phyloP scores from a whole-genome alignment of 495 filamentous ascomycete genomes.

The Lepidopterella palustris region DNA sequence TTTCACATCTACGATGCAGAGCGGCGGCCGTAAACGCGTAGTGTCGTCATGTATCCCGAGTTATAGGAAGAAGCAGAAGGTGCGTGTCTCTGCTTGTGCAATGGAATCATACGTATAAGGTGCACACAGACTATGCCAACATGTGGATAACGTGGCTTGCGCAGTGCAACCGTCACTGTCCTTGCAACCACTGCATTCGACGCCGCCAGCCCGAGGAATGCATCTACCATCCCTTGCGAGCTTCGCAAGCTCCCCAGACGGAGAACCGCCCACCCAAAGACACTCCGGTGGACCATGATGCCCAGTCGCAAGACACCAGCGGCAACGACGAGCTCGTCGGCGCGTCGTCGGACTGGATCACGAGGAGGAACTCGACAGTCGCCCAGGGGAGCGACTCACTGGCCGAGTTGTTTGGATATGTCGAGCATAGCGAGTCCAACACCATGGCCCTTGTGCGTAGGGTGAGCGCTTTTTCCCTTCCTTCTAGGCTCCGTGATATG shows the following conservation, averaged over 20 bases:
- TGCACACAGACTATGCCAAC: background rate
- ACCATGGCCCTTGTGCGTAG: background rate
- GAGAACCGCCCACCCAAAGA: background rate
- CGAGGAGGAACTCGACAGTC: background rate
- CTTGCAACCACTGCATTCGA: slow-evolving; percentile 7
- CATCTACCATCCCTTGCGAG: background rate
- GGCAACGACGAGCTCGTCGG: background rate
- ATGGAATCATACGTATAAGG: background rate
- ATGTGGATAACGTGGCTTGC: background rate
- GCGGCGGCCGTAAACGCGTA: background rate
- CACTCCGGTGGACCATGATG: background rate
- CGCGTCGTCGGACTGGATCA: background rate
- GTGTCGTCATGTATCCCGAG: slow-evolving; percentile 4
- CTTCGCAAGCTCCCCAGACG: background rate
- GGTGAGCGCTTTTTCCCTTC: background rate
- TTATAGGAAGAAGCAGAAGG: slow-evolving; percentile 7
- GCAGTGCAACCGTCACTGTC: slow-evolving; percentile 8
- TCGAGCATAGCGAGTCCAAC: slow-evolving; percentile 4
- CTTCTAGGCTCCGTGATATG: background rate
- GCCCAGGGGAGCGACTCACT: background rate
- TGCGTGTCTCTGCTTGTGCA: background rate
- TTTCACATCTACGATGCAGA: background rate
- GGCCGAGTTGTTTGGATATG: slow-evolving; percentile 5
- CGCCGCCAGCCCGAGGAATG: slow-evolving; percentile 3
- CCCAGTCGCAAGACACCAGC: background rate